A percentile compares a stretch with the other conserved stretches of the same genome.
These are phyloP conservation scores for Paragyromitra xinjiangensis DNA, from an alignment of 495 filamentous ascomycete species.

Conservation along the genomic window DNA sequence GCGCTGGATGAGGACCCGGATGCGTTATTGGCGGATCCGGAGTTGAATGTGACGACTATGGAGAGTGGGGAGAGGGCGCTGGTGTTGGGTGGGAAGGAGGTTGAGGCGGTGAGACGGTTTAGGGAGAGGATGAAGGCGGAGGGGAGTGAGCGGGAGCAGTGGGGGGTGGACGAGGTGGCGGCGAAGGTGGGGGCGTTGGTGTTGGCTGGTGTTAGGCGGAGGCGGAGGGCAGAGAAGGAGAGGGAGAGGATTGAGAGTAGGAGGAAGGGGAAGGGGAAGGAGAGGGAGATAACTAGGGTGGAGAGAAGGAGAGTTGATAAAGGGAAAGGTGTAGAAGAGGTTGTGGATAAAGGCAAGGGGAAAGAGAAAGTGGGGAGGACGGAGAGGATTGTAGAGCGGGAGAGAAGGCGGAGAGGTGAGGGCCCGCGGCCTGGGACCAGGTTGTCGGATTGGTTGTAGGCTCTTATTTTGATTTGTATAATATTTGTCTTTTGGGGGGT, in stretches of 20 bases:
- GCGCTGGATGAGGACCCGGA: constrained; percentile 35
- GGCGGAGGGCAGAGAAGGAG: constrained; percentile 31
- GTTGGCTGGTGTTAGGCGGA: constrained; percentile 38
- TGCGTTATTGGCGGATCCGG: constrained; percentile 23
- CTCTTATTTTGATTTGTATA: constrained; percentile 5
- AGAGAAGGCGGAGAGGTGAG: neutral
- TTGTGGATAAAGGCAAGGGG: neutral
- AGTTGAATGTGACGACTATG: constrained; percentile 14
- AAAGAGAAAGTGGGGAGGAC: neutral
- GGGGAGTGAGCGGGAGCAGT: constrained; percentile 32
- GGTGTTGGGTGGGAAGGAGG: constrained; percentile 25
- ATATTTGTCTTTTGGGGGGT: constrained; percentile 2
- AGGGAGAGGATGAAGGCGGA: constrained; percentile 33
- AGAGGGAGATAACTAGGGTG: neutral
- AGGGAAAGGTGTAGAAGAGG: neutral
- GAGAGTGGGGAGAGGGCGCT: constrained; percentile 28
- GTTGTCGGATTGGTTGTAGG: constrained; percentile 22
- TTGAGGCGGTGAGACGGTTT: constrained; percentile 29
- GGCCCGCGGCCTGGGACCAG: neutral
- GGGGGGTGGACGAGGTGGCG: constrained; percentile 43
- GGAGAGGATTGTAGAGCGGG: neutral
- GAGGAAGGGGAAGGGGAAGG: constrained; percentile 9
- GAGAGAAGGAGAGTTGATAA: neutral
- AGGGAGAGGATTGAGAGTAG: neutral
- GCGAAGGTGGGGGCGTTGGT: constrained; percentile 46